A percentile compares a stretch with the other conserved stretches of the same genome.
phyloP scores from a whole-genome alignment of 805 yeast genomes.

The Sugiyamaella valdiviana region DNA sequence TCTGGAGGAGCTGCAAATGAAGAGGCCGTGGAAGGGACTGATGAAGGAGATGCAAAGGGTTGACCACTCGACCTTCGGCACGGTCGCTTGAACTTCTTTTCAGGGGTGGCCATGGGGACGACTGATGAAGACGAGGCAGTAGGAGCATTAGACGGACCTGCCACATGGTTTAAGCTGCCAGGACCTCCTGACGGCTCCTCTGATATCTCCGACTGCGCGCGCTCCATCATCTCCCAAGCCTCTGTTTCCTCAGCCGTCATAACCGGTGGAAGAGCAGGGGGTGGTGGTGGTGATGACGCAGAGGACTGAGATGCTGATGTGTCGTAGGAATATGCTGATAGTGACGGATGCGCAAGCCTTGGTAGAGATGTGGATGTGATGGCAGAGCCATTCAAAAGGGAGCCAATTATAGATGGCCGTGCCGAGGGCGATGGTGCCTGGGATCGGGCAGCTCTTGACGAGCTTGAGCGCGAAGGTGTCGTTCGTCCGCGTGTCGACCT shows the following conservation, averaged over 20 bases:
- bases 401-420: background rate
- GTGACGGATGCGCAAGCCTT: background rate
- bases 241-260: constrained; percentile 23
- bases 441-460: constrained; percentile 4
- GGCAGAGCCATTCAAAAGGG: background rate
- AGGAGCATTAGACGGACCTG: background rate
- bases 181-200: too few relatives aligned
- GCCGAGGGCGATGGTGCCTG: background rate
- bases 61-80: constrained; percentile 13
- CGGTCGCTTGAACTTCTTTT: constrained; percentile 25
- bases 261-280: constrained; percentile 5
- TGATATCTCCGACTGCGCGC: constrained; percentile 17
- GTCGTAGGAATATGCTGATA: background rate
- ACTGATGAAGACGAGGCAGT: constrained; percentile 10
- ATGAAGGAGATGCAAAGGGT: background rate
- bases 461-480: background rate
- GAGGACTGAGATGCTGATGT: too few relatives aligned
- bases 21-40: constrained; percentile 1
- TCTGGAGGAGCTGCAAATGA: background rate
- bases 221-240: constrained; percentile 30
- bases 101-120: constrained; percentile 7
- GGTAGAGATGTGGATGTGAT: background rate
- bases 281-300: too few relatives aligned
- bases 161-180: too few relatives aligned
- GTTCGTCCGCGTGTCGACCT: background rate